Evolutionary conservation across 2,329 filamentous ascomycete species (phyloP).

Genomic region (Trichophyton benhamiae): DNA sequence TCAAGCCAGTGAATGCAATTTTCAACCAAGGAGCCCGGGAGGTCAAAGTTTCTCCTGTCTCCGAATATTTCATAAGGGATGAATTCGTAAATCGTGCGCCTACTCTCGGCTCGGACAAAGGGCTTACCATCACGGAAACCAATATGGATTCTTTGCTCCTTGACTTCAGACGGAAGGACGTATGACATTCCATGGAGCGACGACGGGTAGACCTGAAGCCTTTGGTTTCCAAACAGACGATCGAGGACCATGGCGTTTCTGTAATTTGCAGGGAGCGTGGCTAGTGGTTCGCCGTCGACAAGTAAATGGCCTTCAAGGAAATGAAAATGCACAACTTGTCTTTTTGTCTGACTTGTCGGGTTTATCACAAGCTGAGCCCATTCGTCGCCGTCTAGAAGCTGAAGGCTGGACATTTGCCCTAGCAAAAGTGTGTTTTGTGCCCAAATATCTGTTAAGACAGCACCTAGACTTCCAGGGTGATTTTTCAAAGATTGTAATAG

Average conservation of each 20-base stretch:
- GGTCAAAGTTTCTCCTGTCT: slow-evolving; percentile 12
- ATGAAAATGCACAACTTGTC: slow-evolving; percentile 19
- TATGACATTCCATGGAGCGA: slow-evolving; percentile 23
- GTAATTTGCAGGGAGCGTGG: slow-evolving; percentile 20
- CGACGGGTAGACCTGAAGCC: slow-evolving; percentile 13
- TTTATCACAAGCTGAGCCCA: neutral
- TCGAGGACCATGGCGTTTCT: slow-evolving; percentile 16
- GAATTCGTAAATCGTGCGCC: slow-evolving; percentile 17
- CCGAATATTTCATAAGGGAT: slow-evolving; percentile 21
- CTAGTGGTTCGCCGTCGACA: slow-evolving; percentile 22
- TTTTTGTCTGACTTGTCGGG: neutral
- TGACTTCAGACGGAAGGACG: slow-evolving; percentile 17
- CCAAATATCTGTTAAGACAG: slow-evolving; percentile 35
- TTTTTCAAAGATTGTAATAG: slow-evolving; percentile 27
- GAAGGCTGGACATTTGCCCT: neutral
- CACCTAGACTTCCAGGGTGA: slow-evolving; percentile 19
- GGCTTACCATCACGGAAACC: slow-evolving; percentile 19
- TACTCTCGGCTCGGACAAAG: slow-evolving; percentile 21
- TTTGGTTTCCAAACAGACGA: slow-evolving; percentile 18
- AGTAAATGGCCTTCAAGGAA: slow-evolving; percentile 24
- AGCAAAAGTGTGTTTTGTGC: slow-evolving; percentile 18
- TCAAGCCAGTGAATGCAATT: slow-evolving; percentile 40
- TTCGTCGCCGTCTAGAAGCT: neutral
- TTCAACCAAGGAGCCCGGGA: slow-evolving; percentile 28
- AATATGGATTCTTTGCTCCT: slow-evolving; percentile 18